Base-by-base conservation (phyloP, 2,329 filamentous ascomycete genomes). In the Diaporthe citrichinensis region DNA sequence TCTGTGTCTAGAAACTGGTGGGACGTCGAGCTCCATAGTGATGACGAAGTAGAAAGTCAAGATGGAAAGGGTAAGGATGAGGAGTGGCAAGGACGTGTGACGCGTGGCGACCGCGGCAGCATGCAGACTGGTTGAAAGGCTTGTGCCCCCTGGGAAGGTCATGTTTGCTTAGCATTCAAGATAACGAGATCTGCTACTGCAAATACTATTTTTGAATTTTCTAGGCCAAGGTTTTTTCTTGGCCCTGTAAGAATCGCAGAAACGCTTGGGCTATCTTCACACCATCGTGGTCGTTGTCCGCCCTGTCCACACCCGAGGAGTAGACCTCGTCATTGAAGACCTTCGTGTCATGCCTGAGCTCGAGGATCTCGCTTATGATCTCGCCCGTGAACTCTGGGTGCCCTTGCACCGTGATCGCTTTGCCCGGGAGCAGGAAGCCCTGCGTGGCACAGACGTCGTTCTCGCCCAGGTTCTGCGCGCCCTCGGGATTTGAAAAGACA, bases 331-430 rank as follows among this genome's bases (percentile, higher is more conserved):
- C 91, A 73, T 88, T 85, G 78, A 98, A 94, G 31, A 97, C 87
- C 1, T 94, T 94, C 65, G 86, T 86, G 39, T 87, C 86, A 80
- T 94, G 90, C 74, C 95, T 89, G 76, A 89, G 85, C 76, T 89
- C 87, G 73, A 96, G 84, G 51, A 97, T 84, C 82, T 95, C 92
- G 25, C 85, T 86, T 79, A 95, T 90, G 78, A 97, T 95, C 23
- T 91, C 89, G 76, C 88, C 87, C 5, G 89, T 94, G 82, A 96
- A 97, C 83, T 98, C 95, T 0, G 95, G 95, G 83, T 98, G 95
- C 8, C 95, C 95, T 85, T 98, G 95, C 1, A 98, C 90, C 0
- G 94, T 92, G 76, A 97, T 92, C 76, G 94, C 86, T 49, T 89
- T 88, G 57, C 88, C 86, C 12, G 92, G 90, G 28, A 88, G 84